Base-by-base conservation (phyloP, 768 basidiomycete species). In the Hemileccinum impolitum region DNA sequence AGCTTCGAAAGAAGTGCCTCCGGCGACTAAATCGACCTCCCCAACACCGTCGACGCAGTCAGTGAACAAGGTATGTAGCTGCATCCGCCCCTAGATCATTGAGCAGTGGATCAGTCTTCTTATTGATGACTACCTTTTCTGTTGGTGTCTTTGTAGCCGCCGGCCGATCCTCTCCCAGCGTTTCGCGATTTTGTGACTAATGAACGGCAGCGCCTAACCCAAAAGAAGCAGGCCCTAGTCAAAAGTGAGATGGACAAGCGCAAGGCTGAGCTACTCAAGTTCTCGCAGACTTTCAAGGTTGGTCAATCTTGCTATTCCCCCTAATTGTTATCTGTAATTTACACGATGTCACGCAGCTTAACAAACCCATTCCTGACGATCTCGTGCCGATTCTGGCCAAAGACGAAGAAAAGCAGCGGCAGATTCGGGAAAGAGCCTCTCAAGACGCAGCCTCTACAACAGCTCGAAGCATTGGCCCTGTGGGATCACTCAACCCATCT, bases 161-260 rank as follows among this genome's bases (percentile, higher is more conserved):
- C 85, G 40, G 83, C 82, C 31, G 89, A 90, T 62, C 79, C 91
- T 28, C 73, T 90, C 18, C 83, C 85, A 25, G 88, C 87, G 19
- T 95, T 97, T 80, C 81, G 90, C 48, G 85, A 92, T 58, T 98
- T 97, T 61, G 93, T 99, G 31, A 86, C 87, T 1, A 85, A 81
- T 57, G 96, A 98, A 72, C 90, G 87, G 65, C 88, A 96, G 62
- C 80, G 90, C 44, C 70, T 96, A 49, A 87, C 89, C 39, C 87
- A 92, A 72, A 95, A 94, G 79, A 82, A 90, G 67, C 90, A 92
- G 61, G 85, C 87, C 13, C 70, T 94, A 39, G 82, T 84, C 43
- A 94, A 94, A 78, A 88, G 78, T 61, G 94, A 97, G 66, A 90
- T 94, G 83, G 93, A 98, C 68, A 90, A 90, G 64, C 84, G 90